Evolutionary conservation across 805 yeast genomes (phyloP).

Genomic region (Ogataea minuta): DNA sequence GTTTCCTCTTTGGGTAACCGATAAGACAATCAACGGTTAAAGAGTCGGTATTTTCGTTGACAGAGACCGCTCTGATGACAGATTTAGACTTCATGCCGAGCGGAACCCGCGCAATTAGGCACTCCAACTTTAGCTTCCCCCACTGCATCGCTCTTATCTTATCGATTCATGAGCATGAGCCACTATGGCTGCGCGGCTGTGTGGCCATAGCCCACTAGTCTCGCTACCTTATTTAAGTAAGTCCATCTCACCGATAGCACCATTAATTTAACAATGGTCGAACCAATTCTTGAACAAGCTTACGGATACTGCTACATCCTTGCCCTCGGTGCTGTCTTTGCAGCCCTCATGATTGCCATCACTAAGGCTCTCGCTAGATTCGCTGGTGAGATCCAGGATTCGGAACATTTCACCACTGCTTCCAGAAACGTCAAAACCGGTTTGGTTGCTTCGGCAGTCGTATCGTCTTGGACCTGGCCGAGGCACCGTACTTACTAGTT

Average conservation of each 20-base stretch:
- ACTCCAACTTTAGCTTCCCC: too few relatives aligned
- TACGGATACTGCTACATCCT: constrained; percentile 42
- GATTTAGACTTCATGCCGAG: too few relatives aligned
- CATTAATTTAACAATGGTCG: constrained; percentile 15
- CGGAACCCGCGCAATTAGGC: too few relatives aligned
- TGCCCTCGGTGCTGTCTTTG: constrained; percentile 45
- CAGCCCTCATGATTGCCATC: constrained; percentile 40
- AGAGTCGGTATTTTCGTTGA: too few relatives aligned
- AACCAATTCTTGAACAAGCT: constrained; percentile 30
- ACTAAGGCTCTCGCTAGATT: constrained; percentile 37
- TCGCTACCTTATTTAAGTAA: too few relatives aligned
- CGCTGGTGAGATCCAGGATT: constrained; percentile 39
- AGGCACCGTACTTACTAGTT: constrained; percentile 28
- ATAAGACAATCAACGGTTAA: not conserved
- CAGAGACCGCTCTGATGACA: too few relatives aligned
- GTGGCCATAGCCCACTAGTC: too few relatives aligned
- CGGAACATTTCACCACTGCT: constrained; percentile 47
- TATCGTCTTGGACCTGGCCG: constrained; percentile 40
- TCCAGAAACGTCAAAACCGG: constrained; percentile 44
- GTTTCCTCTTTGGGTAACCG: not conserved
- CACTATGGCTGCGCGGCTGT: too few relatives aligned
- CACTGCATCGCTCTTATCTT: too few relatives aligned
- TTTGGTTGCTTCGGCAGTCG: constrained; percentile 41
- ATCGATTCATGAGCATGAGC: too few relatives aligned
- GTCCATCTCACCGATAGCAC: not conserved